phyloP scores from a whole-genome alignment of 2,329 filamentous ascomycete species.

The Apiospora aurea region DNA sequence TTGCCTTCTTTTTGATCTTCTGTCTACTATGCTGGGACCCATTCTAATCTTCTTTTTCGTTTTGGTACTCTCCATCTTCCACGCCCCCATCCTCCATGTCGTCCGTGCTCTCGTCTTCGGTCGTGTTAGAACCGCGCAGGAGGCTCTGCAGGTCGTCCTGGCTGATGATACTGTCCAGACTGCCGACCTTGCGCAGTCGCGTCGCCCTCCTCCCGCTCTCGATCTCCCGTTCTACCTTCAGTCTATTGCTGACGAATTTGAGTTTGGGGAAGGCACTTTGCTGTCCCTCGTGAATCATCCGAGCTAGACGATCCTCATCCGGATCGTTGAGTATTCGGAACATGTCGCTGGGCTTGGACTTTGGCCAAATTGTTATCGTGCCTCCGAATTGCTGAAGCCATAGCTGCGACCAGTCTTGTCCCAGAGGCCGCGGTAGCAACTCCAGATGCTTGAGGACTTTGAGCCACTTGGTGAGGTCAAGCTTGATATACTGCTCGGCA shows the following conservation, averaged over 20 bases:
- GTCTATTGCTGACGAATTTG: conserved; percentile 86
- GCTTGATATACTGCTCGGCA: conserved; percentile 92
- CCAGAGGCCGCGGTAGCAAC: conserved; percentile 85
- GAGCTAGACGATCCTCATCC: conserved; percentile 73
- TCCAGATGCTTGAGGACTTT: conserved; percentile 93
- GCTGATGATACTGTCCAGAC: conserved; percentile 66
- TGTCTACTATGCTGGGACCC: conserved; percentile 14
- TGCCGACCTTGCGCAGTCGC: conserved; percentile 55
- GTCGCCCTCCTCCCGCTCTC: conserved; percentile 65
- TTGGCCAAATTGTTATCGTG: conserved; percentile 96
- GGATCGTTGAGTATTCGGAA: conserved; percentile 87
- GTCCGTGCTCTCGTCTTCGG: conserved; percentile 28
- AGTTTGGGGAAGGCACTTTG: conserved; percentile 90
- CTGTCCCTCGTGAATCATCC: conserved; percentile 91
- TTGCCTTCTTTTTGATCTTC: neutral
- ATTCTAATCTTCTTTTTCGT: conserved; percentile 30
- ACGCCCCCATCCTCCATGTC: conserved; percentile 27
- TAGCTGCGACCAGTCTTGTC: conserved; percentile 96
- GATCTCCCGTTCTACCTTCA: conserved; percentile 80
- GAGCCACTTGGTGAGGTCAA: conserved; percentile 97
- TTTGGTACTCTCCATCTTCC: conserved; percentile 35
- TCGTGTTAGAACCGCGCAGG: conserved; percentile 41
- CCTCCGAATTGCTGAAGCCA: conserved; percentile 96
- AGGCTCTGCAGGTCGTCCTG: conserved; percentile 65
- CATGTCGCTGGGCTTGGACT: conserved; percentile 80